Conservation (phyloP, 495 filamentous ascomycete species). For the Penicillium pancosmium region DNA sequence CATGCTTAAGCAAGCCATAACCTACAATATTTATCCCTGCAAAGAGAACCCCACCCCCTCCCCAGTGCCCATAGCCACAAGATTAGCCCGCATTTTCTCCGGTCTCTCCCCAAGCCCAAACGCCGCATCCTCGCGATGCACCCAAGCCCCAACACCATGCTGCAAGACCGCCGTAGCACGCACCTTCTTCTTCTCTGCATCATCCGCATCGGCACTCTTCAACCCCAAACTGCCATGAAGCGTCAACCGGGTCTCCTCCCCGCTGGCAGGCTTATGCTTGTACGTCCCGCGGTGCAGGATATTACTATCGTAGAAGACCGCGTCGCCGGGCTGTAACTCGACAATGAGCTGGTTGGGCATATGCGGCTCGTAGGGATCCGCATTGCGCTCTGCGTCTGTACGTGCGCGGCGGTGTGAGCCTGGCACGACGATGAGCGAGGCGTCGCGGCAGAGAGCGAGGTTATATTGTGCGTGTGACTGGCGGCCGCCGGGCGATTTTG, state of each 20-base stretch:
- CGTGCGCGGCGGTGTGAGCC: constrained; percentile 68
- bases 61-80: constrained; percentile 63
- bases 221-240: constrained; percentile 80
- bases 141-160: constrained; percentile 81
- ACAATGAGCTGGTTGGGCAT: constrained; percentile 67
- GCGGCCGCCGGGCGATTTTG: constrained; percentile 45
- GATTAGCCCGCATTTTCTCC: constrained; percentile 52
- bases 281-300: constrained; percentile 85
- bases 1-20: not conserved
- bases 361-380: constrained; percentile 56
- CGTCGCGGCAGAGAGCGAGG: constrained; percentile 68
- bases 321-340: constrained; percentile 66
- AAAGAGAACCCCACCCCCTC: constrained; percentile 61
- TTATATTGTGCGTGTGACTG: constrained; percentile 80
- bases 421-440: constrained; percentile 68
- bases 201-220: constrained; percentile 44
- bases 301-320: constrained; percentile 87
- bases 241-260: constrained; percentile 66
- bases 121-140: constrained; percentile 52
- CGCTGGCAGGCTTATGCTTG: constrained; percentile 41
- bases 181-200: constrained; percentile 43
- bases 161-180: constrained; percentile 81
- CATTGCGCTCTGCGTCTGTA: constrained; percentile 64
- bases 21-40: constrained; percentile 37
- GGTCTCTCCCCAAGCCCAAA: constrained; percentile 57